These are phyloP conservation scores for Phallus indusiatus DNA, from an alignment of 768 basidiomycete genomes.

Conservation along the genomic window DNA sequence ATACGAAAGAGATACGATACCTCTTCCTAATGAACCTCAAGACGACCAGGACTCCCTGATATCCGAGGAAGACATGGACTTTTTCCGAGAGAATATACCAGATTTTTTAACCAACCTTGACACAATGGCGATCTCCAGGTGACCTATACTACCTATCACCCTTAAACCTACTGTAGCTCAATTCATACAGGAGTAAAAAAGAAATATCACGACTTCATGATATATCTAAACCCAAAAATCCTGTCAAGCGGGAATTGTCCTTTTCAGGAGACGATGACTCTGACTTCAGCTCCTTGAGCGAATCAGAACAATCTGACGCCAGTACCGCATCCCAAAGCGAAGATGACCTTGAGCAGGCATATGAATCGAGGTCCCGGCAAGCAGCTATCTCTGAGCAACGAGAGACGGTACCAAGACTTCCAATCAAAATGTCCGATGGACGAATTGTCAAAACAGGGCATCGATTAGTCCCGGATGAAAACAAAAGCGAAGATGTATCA, in stretches of 20 bases:
- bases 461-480: slow-evolving; percentile 22
- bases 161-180: slow-evolving; percentile 7
- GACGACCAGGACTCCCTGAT: slow-evolving; percentile 44
- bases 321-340: slow-evolving; percentile 17
- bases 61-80: slow-evolving; percentile 62
- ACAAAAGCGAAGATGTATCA: slow-evolving; percentile 26
- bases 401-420: slow-evolving; percentile 52
- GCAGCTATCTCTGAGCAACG: slow-evolving; percentile 35
- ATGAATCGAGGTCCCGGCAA: slow-evolving; percentile 56
- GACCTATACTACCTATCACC: slow-evolving; percentile 17
- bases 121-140: slow-evolving; percentile 74
- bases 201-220: slow-evolving; percentile 66
- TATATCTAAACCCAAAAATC: slow-evolving; percentile 43
- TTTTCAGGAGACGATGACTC: slow-evolving; percentile 52
- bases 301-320: slow-evolving; percentile 47
- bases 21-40: slow-evolving; percentile 41
- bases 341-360: slow-evolving; percentile 61
- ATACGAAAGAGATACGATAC: slow-evolving; percentile 48
- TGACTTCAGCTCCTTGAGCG: slow-evolving; percentile 57
- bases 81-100: slow-evolving; percentile 54
- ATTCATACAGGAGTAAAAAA: slow-evolving; percentile 62
- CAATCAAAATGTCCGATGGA: slow-evolving; percentile 82
- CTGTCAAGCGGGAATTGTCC: slow-evolving; percentile 11
- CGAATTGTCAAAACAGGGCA: slow-evolving; percentile 53
- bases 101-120: slow-evolving; percentile 70